These are phyloP conservation scores for Hyaloperonospora arabidopsidis DNA, from an alignment of 352 stramenopile species.

Conservation along the genomic window DNA sequence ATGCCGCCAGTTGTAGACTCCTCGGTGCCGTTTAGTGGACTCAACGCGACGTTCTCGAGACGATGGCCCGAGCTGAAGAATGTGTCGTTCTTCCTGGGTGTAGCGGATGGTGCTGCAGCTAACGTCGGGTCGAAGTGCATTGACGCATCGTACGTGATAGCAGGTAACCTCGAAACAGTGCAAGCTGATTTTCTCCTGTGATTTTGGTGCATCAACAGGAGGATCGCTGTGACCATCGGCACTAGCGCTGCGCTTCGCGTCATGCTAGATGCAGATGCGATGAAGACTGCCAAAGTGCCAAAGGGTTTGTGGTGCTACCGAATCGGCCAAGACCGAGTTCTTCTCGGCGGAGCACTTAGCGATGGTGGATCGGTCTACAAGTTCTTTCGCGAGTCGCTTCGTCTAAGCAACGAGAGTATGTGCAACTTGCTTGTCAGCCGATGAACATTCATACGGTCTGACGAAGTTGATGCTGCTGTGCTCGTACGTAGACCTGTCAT, in stretches of 20 bases:
- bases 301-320: conserved; percentile 93
- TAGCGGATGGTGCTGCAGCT: conserved; percentile 89
- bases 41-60: conserved; percentile 45
- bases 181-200: conserved; percentile 5
- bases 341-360: conserved; percentile 92
- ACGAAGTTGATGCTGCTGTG: not conserved
- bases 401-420: conserved; percentile 38
- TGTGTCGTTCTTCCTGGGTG: conserved; percentile 81
- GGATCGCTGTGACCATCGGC: conserved; percentile 90
- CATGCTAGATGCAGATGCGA: conserved; percentile 48
- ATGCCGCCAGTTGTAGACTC: conserved; percentile 68
- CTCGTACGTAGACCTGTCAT: conserved; percentile 12
- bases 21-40: conserved; percentile 47
- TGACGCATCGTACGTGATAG: conserved; percentile 43
- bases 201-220: conserved; percentile 23
- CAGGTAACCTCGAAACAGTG: not conserved
- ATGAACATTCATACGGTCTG: not conserved
- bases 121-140: conserved; percentile 93
- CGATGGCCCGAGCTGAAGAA: conserved; percentile 66
- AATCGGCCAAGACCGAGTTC: conserved; percentile 69
- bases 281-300: conserved; percentile 63
- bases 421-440: not conserved
- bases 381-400: conserved; percentile 81
- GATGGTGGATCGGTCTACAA: conserved; percentile 94
- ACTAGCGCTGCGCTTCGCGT: conserved; percentile 90